Evolutionary conservation across 768 basidiomycete species (phyloP), one percentile per base, ranked within the genome.

Genomic region (Suillus weaverae): DNA sequence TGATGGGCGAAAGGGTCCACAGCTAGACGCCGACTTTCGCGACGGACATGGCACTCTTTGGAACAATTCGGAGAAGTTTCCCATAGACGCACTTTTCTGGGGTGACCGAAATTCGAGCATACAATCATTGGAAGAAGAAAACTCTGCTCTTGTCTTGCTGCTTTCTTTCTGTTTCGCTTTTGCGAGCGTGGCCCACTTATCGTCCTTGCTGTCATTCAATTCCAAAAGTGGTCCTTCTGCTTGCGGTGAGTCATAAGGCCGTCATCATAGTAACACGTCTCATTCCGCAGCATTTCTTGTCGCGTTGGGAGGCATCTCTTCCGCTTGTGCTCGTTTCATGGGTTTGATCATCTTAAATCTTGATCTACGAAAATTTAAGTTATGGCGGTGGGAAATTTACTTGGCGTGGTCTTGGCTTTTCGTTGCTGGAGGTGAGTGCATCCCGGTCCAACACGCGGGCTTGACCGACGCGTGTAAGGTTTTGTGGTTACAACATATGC

Each of bases 251-350:
- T 66, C 14, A 43, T 14, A 30, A 22, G 14, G 26, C 46, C 26
- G 16, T 36, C 39, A 44, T 26, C 2, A 43, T n/a, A 33, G 41
- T 50, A 11, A 35, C 8, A 11, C 14, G 22, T 64, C 51, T 39
- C 16, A 39, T 36, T 55, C 20, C 61, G 3, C 62, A 84, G 83
- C 80, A 8, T 83, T 83, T 64, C 72, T 81, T 2, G 73, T 83
- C 33, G 80, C 81, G 4, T 83, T 79, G 82, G 77, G 79, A n/a
- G 79, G 77, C 30, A 78, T 83, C 71, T 73, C 81, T 3, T 71
- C 75, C 4, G 74, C 79, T 63, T 72, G 75, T 26, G 78, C 74
- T 1, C 75, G 79, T 11, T 72, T 83, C 20, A 68, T 81, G n/a
- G 81, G 81, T 2, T 68, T 83, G 2, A 60, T 79, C 13, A 75